Evolutionary conservation across 2,329 filamentous ascomycete genomes (phyloP), one percentile per base, ranked within the genome.

Genomic region (Talaromyces sp.): DNA sequence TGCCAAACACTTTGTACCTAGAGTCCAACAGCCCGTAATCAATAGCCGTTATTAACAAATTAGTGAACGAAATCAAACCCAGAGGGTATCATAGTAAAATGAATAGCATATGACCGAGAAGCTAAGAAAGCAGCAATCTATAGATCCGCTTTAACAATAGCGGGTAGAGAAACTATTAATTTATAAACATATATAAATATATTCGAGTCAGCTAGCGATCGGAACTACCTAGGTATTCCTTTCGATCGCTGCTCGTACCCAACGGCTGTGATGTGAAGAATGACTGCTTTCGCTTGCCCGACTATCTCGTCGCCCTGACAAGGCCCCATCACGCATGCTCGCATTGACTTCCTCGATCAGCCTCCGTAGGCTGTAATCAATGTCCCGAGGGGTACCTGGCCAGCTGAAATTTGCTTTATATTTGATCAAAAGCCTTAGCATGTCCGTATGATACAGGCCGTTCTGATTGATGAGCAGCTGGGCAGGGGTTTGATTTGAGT

Each of bases 341-440:
- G 15, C 51, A 19, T 34, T 22, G 17, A 4, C 6, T 27, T 56
- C 51, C 11, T 56, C 3, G 40, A 10, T n/a, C n/a, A 59, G 10
- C 22, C 13, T 40, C 17, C 25, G 22, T 43, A 63, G 38, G 15
- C 19, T 31, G 43, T 43, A 3, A 29, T 25, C 22, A 31, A 63
- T 31, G 10, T 29, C 61, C 4, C 49, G 47, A 54, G 45, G 29
- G 13, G 58, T 31, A 43, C 29, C 36, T 15, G 47, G 61, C 61
- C 61, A 54, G 19, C 40, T 19, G 34, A 63, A 63, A 25, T 43
- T 45, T 7, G 61, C 61, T 58, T 54, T 43, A 19, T 63, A 43
- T 36, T 43, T 31, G 51, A 53, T 31, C 49, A 63, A 54, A 22
- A 63, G 61, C 36, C 22, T 17, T 22, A 63, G 19, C 31, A 63